A percentile compares a stretch with the other conserved stretches of the same genome.
phyloP scores from a whole-genome alignment of 164 flowering plant genomes.

The Kingdonia uniflora region DNA sequence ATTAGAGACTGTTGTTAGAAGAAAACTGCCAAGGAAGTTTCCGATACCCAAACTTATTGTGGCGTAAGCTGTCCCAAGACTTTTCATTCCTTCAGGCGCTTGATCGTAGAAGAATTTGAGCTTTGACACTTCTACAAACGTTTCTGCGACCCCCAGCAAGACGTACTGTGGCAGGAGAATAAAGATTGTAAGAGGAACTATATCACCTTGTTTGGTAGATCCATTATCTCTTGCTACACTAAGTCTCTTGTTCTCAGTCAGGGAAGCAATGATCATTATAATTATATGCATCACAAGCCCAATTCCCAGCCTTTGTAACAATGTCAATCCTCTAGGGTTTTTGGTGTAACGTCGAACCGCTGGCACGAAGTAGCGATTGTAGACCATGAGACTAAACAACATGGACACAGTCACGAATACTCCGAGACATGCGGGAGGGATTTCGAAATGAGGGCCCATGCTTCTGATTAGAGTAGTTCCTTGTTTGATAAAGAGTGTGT shows the following conservation, averaged over 20 bases:
- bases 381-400: constrained; percentile 36
- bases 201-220: neutral
- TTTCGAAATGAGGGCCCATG: constrained; percentile 23
- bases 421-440: constrained; percentile 45
- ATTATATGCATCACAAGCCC: constrained; percentile 39
- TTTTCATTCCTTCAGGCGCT: constrained; percentile 22
- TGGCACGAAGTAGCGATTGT: constrained; percentile 39
- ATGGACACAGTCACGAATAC: constrained; percentile 36
- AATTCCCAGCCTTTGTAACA: constrained; percentile 56
- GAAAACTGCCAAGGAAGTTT: constrained; percentile 18
- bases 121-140: constrained; percentile 17
- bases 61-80: constrained; percentile 17
- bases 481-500: constrained; percentile 64
- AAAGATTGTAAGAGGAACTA: constrained; percentile 18
- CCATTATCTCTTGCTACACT: constrained; percentile 12
- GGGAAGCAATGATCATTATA: constrained; percentile 39
- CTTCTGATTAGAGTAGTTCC: constrained; percentile 25
- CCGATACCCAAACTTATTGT: constrained; percentile 13
- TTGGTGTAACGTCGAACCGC: constrained; percentile 24
- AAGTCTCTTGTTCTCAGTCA: constrained; percentile 39
- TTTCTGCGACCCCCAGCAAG: constrained; percentile 19
- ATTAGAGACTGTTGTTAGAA: constrained; percentile 12
- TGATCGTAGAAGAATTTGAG: constrained; percentile 25
- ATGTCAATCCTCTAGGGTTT: constrained; percentile 45
- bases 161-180: constrained; percentile 15